A percentile compares a stretch with the other conserved stretches of the same genome.
Evolutionary conservation across 192 early-diverging fungal species (phyloP).

Genomic region (Chytriomyces confervae): DNA sequence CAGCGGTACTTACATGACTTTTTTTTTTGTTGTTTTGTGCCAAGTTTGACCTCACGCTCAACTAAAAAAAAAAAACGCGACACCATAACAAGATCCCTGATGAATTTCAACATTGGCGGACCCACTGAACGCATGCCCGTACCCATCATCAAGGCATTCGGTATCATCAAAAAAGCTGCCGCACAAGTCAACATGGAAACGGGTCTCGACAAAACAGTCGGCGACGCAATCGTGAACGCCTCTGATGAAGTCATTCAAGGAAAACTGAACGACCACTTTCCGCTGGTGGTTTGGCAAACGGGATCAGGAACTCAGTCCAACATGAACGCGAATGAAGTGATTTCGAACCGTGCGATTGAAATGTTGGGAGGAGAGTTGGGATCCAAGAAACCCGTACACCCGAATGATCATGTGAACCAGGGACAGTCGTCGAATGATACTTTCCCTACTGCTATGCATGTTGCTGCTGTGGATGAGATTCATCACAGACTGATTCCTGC

Average conservation of each 20-base stretch:
- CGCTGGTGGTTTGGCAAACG: constrained; percentile 95
- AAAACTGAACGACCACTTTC: constrained; percentile 94
- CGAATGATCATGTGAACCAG: constrained; percentile 99
- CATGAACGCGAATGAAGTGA: constrained; percentile 72
- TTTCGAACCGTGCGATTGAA: constrained; percentile 98
- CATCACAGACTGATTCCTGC: constrained; percentile 85
- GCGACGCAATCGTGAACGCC: constrained; percentile 79
- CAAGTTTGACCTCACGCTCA: background rate
- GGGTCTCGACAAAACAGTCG: constrained; percentile 80
- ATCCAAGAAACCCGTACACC: constrained; percentile 94
- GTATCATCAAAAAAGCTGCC: constrained; percentile 93
- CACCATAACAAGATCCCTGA: constrained; percentile 63
- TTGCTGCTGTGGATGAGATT: constrained; percentile 82
- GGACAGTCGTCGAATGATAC: constrained; percentile 98
- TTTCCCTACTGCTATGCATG: constrained; percentile 99
- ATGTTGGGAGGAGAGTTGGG: constrained; percentile 88
- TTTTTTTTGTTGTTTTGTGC: background rate
- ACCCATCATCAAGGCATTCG: constrained; percentile 93
- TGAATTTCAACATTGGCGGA: constrained; percentile 99
- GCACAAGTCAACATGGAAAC: constrained; percentile 93
- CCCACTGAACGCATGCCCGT: constrained; percentile 91
- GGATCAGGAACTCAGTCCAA: constrained; percentile 98
- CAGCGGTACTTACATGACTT: constrained; percentile 66
- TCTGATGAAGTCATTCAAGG: constrained; percentile 80
- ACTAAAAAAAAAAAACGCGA: background rate